A percentile compares a stretch with the other conserved stretches of the same genome.
phyloP scores from a whole-genome alignment of 1,139 yeast species.

The Geotrichum carabidarum region DNA sequence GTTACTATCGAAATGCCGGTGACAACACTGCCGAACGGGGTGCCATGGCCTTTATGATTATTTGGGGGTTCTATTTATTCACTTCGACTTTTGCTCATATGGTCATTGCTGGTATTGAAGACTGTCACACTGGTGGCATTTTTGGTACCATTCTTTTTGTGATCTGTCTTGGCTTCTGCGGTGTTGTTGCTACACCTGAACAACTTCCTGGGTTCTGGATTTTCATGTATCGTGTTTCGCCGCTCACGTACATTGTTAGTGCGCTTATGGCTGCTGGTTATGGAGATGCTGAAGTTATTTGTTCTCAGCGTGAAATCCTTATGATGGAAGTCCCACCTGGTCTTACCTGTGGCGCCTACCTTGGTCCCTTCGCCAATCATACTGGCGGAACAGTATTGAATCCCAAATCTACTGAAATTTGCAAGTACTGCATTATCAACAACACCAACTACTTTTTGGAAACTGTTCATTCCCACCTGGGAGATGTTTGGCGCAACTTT shows the following conservation, averaged over 20 bases:
- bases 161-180: slow-evolving; percentile 70
- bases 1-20: slow-evolving; percentile 51
- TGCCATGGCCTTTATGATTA: slow-evolving; percentile 58
- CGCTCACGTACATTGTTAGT: slow-evolving; percentile 62
- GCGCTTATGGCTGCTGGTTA: slow-evolving; percentile 52
- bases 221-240: slow-evolving; percentile 69
- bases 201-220: slow-evolving; percentile 58
- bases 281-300: slow-evolving; percentile 52
- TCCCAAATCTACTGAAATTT: slow-evolving; percentile 48
- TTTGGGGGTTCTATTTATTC: slow-evolving; percentile 54
- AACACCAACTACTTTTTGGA: slow-evolving; percentile 52
- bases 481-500: slow-evolving; percentile 54
- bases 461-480: slow-evolving; percentile 43
- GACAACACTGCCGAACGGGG: slow-evolving; percentile 63
- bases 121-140: slow-evolving; percentile 72
- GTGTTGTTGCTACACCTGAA: slow-evolving; percentile 62
- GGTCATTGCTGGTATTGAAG: slow-evolving; percentile 55
- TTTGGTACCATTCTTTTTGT: slow-evolving; percentile 58
- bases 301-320: slow-evolving; percentile 49
- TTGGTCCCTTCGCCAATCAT: slow-evolving; percentile 39
- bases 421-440: slow-evolving; percentile 55
- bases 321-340: slow-evolving; percentile 54
- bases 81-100: slow-evolving; percentile 61
- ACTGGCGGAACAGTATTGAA: slow-evolving; percentile 52
- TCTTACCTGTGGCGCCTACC: slow-evolving; percentile 54